Evolutionary conservation across 495 filamentous ascomycete species (phyloP), one percentile per base, ranked within the genome.

Genomic region (Oidiodendron maius): DNA sequence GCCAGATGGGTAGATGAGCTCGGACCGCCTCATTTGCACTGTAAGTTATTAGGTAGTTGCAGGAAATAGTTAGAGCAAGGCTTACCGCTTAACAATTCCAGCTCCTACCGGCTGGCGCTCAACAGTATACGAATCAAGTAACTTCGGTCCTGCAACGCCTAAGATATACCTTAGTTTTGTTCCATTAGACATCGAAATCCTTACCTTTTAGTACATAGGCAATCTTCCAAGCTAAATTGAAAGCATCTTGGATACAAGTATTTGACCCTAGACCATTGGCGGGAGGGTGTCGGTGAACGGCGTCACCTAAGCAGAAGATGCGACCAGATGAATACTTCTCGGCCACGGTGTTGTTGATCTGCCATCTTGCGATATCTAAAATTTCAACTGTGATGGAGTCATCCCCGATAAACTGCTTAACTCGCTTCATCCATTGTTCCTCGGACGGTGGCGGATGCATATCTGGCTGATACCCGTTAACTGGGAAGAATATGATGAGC

Each of bases 351-450:
- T 74, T 69, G 40, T 72, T 70, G 44, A 72, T 69, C 38, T 55
- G 62, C 69, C 69, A 72, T 34, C 62, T 63, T 37, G 61, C 59
- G 0, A 59, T 59, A n/a, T 66, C 52, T 4, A 62, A 32, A 15
- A 71, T 56, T 38, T 65, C 59, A 9, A 60, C 52, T 3, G 63
- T 32, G 0, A 65, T 58, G 38, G 44, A 37, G 13, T 71, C 64
- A 46, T 81, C 77, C 0, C 76, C 78, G 40, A 83, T 77, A 6
- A 73, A 60, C 36, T 76, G 60, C 16, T 60, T 61, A 2, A 75
- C 64, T 4, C 72, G 61, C 15, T 58, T 52, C 15, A 69, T 44
- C 52, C 71, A 62, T 40, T 66, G 59, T 9, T 69, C 59, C 28
- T 64, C 9, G 26, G 56, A 50, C 16, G 64, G 57, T 32, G 40